Base-by-base conservation (phyloP, 2,329 filamentous ascomycete genomes). In the Biscogniauxia mediterranea region DNA sequence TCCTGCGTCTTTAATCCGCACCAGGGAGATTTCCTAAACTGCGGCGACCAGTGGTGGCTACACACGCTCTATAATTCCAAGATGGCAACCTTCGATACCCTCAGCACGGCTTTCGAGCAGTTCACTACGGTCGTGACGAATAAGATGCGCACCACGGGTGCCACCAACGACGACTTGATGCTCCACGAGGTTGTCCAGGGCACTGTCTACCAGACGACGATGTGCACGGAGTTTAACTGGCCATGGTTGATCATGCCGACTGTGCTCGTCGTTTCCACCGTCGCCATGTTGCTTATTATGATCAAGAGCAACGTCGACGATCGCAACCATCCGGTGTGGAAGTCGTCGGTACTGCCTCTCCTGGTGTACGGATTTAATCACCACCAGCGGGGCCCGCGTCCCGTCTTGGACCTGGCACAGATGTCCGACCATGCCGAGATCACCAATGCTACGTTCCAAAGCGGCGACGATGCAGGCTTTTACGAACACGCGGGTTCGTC, bases 141-240 rank as follows among this genome's bases (percentile, higher is more conserved):
- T 55, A 64, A 61, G 54, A 61, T 68, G n/a, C 64, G 64, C 19
- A 63, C 63, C 13, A 55, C 58, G 25, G 65, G 66, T 8, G 54
- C 60, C 19, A 61, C 58, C 55, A 61, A 56, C 50, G 60, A 59
- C 52, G 55, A 62, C 28, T 1, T 0, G 11, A 38, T 5, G 38
- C 15, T 13, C 2, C 17, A 52, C 6, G 63, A 66, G 28, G 26
- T 15, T 1, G 60, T 60, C 8, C 15, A 56, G 3, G 66, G 66
- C 1, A 0, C 53, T 3, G 66, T 65, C 7, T 52, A 54, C n/a
- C 57, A 66, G 57, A 58, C 56, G 54, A 65, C 61, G 13, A 59
- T 68, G 8, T 68, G 66, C 54, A 65, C 60, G 2, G 25, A 56
- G 19, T 66, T 68, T 52, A 59, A 68, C 56, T 66, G 64, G 64